A percentile compares a stretch with the other conserved stretches of the same genome.
phyloP scores from a whole-genome alignment of 495 filamentous ascomycete genomes.

The Aspergillus conjunctus region DNA sequence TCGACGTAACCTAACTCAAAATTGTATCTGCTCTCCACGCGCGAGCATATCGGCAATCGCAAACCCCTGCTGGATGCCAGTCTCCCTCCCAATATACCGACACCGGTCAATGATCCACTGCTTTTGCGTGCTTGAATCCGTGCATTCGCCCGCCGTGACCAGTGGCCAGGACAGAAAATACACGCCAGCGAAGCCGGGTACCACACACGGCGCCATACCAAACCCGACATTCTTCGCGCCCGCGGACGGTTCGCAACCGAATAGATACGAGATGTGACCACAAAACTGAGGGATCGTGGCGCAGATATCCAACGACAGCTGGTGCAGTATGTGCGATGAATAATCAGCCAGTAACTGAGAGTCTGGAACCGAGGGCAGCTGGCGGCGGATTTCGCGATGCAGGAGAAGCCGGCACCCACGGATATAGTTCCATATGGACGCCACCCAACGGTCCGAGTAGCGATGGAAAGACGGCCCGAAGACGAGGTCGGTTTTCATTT shows the following conservation, averaged over 20 bases:
- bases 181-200: background rate
- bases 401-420: constrained; percentile 8
- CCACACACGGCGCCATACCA: background rate
- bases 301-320: constrained; percentile 6
- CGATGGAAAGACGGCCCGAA: background rate
- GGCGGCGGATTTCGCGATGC: constrained; percentile 4
- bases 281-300: constrained; percentile 1
- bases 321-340: background rate
- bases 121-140: background rate
- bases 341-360: background rate
- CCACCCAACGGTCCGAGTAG: constrained; percentile 9
- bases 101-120: constrained; percentile 8
- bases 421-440: constrained; percentile 12
- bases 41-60: constrained; percentile 1
- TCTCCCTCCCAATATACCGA: constrained; percentile 1
- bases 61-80: constrained; percentile 2
- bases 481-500: background rate
- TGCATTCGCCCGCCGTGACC: background rate
- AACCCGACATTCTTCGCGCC: background rate
- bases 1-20: background rate
- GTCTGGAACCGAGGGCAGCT: background rate
- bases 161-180: constrained; percentile 13
- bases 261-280: background rate
- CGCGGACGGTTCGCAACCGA: background rate
- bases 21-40: background rate